A percentile compares a stretch with the other conserved stretches of the same genome.
Conservation (phyloP, 768 basidiomycete species). For the Cubamyces sp. region DNA sequence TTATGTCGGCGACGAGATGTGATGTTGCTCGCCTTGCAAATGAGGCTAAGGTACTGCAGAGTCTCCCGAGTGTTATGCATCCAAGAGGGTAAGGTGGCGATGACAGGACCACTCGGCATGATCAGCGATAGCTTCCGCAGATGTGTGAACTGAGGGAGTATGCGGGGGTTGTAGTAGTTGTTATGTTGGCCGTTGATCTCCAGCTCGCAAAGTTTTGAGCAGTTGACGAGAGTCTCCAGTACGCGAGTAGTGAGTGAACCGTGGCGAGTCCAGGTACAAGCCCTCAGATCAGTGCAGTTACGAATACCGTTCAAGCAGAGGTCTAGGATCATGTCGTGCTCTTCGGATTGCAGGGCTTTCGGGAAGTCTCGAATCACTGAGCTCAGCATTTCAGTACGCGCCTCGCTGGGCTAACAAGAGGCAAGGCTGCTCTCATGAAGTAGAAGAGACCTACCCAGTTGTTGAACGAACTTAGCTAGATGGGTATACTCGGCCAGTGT, state of each 20-base stretch:
- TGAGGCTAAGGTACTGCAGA: constrained; percentile 61
- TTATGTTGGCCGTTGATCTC: constrained; percentile 74
- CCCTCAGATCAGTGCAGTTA: constrained; percentile 63
- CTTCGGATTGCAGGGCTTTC: constrained; percentile 43
- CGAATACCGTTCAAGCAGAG: constrained; percentile 53
- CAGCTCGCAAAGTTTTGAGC: constrained; percentile 51
- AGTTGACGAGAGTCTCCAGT: constrained; percentile 53
- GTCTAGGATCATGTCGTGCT: constrained; percentile 41
- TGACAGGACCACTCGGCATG: constrained; percentile 67
- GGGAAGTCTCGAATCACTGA: constrained; percentile 79
- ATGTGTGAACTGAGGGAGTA: constrained; percentile 54
- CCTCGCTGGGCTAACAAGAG: too few species aligned
- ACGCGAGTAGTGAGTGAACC: constrained; percentile 68
- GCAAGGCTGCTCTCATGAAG: not conserved
- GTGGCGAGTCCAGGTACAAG: constrained; percentile 82
- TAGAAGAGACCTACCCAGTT: constrained; percentile 53
- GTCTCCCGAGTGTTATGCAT: constrained; percentile 45
- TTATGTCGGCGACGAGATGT: too few species aligned
- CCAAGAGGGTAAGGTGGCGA: constrained; percentile 57
- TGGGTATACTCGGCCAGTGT: constrained; percentile 59
- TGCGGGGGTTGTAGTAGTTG: constrained; percentile 53
- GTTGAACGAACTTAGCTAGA: constrained; percentile 60
- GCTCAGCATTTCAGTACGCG: not conserved
- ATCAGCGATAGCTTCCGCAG: constrained; percentile 67
- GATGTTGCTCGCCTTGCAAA: constrained; percentile 61